Evolutionary conservation across 2,329 filamentous ascomycete genomes (phyloP).

Genomic region (Colletotrichum falcatum): DNA sequence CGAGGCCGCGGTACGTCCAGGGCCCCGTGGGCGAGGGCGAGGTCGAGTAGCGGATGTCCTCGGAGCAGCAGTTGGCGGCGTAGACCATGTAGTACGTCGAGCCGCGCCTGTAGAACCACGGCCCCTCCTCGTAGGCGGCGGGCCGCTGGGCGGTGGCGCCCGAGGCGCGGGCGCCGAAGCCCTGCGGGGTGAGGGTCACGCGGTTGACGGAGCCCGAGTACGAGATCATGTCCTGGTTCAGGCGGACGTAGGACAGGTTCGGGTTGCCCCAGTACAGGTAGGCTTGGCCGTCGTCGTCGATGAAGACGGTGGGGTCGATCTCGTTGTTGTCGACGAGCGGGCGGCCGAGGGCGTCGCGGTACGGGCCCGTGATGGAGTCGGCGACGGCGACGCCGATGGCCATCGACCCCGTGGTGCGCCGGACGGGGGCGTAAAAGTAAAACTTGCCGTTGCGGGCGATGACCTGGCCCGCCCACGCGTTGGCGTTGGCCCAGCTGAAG

Average conservation of each 20-base stretch:
- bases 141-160: slow-evolving; percentile 38
- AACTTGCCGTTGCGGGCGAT: slow-evolving; percentile 50
- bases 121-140: slow-evolving; percentile 46
- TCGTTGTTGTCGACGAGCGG: slow-evolving; percentile 47
- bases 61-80: slow-evolving; percentile 47
- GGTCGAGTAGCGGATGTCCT: slow-evolving; percentile 49
- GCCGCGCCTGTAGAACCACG: slow-evolving; percentile 50
- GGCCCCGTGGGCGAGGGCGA: slow-evolving; percentile 40
- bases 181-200: background rate
- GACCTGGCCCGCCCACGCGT: slow-evolving; percentile 52
- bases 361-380: slow-evolving; percentile 52
- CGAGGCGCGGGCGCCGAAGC: background rate
- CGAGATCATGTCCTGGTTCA: slow-evolving; percentile 56
- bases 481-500: slow-evolving; percentile 50
- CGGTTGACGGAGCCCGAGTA: slow-evolving; percentile 43
- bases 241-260: slow-evolving; percentile 52
- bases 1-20: background rate
- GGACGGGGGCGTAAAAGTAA: slow-evolving; percentile 48
- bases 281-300: slow-evolving; percentile 57
- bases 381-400: slow-evolving; percentile 52
- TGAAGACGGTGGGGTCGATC: slow-evolving; percentile 55
- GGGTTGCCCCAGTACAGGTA: slow-evolving; percentile 48
- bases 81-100: slow-evolving; percentile 48
- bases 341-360: slow-evolving; percentile 49
- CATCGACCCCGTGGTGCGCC: slow-evolving; percentile 32